Evolutionary conservation across 1,284 basidiomycete species (phyloP).

Genomic region (Boletellus sp.): DNA sequence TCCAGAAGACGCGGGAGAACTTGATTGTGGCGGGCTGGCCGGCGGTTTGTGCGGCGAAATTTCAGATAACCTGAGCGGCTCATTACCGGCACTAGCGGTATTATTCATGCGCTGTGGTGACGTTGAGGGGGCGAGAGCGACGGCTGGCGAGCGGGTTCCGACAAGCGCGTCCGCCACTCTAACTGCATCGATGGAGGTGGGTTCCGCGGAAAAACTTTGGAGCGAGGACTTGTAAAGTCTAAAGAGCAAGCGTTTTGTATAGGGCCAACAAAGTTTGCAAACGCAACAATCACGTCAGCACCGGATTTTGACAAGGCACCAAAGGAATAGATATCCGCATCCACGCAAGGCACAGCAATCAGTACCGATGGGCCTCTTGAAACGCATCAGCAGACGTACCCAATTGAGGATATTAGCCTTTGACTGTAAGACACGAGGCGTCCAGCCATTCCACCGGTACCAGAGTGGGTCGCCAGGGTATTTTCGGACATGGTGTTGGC

Average conservation of each 20-base stretch:
- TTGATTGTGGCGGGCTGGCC: constrained; percentile 5
- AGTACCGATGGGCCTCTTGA: constrained; percentile 17
- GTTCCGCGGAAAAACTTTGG: constrained; percentile 13
- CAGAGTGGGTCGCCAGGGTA: constrained; percentile 7
- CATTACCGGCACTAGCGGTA: constrained; percentile 15
- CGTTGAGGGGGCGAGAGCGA: background rate
- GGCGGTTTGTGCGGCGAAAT: constrained; percentile 44
- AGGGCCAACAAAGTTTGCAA: constrained; percentile 21
- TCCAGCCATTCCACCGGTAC: constrained; percentile 23
- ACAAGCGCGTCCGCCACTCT: constrained; percentile 2
- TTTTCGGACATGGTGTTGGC: constrained; percentile 13
- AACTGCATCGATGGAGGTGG: constrained; percentile 4
- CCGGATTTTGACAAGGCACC: constrained; percentile 14
- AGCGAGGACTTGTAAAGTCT: constrained; percentile 29
- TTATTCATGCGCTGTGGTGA: constrained; percentile 2
- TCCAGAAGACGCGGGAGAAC: constrained; percentile 10
- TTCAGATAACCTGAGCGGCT: constrained; percentile 45
- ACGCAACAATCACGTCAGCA: constrained; percentile 26
- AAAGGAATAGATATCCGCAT: constrained; percentile 9
- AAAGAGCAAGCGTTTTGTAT: constrained; percentile 11
- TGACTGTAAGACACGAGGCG: constrained; percentile 36
- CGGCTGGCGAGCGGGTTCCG: constrained; percentile 8
- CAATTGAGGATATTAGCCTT: constrained; percentile 32
- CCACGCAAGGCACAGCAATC: constrained; percentile 23
- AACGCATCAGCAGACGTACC: constrained; percentile 27